Conservation (phyloP, 1,139 yeast genomes). For the Pichia sp. region DNA sequence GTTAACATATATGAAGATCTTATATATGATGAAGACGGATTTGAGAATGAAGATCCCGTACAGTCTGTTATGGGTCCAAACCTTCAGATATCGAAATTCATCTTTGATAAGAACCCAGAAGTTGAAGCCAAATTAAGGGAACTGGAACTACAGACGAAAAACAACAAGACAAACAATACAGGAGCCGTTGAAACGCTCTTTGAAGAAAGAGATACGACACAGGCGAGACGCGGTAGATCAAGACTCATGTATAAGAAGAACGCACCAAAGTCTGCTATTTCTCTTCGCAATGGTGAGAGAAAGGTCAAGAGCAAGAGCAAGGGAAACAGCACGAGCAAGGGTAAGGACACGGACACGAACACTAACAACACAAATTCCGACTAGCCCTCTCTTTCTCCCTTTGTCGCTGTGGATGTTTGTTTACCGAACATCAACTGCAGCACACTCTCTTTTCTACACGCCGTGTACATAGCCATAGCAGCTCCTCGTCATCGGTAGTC, state of each 20-base stretch:
- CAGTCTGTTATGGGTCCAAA: slow-evolving; percentile 14
- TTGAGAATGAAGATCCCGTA: slow-evolving; percentile 7
- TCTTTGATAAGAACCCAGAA: slow-evolving; percentile 14
- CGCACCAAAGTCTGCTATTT: slow-evolving; percentile 1
- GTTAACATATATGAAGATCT: slow-evolving; percentile 14
- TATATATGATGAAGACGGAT: slow-evolving; percentile 10
- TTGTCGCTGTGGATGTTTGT: too few species aligned
- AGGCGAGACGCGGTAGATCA: slow-evolving; percentile 6
- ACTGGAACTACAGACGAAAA: slow-evolving; percentile 1
- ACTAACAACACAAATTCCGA: too few species aligned
- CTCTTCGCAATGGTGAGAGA: too few species aligned
- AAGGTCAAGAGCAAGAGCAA: too few species aligned
- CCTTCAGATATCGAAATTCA: slow-evolving; percentile 14
- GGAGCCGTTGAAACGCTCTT: slow-evolving; percentile 1
- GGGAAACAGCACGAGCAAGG: too few species aligned
- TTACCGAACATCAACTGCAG: too few species aligned
- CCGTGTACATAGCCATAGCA: too few species aligned
- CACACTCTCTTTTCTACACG: too few species aligned
- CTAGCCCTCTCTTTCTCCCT: too few species aligned
- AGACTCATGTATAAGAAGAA: slow-evolving; percentile 10
- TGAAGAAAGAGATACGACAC: slow-evolving; percentile 1
- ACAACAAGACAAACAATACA: background rate
- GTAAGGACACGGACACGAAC: too few species aligned
- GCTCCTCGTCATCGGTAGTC: too few species aligned
- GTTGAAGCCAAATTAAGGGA: slow-evolving; percentile 11